Percentiles rank a stretch among this genome's conserved stretches.
These are phyloP conservation scores for Mercurialis annua DNA, from an alignment of 345 rosid genomes.

Conservation along the genomic window DNA sequence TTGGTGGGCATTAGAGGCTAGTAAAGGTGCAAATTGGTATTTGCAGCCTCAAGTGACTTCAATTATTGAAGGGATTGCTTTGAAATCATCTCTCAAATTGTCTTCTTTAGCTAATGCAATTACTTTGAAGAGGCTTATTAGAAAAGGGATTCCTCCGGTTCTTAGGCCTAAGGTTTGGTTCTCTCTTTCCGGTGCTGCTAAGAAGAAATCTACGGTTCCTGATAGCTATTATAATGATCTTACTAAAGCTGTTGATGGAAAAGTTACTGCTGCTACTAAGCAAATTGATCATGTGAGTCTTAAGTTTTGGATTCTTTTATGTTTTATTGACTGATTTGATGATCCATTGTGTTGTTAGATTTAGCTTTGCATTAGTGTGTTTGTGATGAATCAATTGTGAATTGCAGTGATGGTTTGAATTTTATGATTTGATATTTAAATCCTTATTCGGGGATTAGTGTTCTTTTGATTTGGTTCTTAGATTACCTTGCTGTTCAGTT, in stretches of 20 bases:
- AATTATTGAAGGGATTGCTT: slow-evolving; percentile 61
- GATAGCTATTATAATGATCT: slow-evolving; percentile 89
- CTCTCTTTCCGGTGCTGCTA: slow-evolving; percentile 96
- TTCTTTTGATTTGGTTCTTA: not conserved
- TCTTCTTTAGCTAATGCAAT: slow-evolving; percentile 76
- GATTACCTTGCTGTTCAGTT: not conserved
- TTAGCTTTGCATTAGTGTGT: not conserved
- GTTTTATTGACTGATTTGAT: not conserved
- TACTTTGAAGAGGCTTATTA: slow-evolving; percentile 78
- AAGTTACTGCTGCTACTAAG: slow-evolving; percentile 85
- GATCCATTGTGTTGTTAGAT: not conserved
- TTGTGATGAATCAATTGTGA: not conserved
- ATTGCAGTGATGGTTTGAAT: not conserved
- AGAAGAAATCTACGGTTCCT: slow-evolving; percentile 98
- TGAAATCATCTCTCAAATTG: slow-evolving; percentile 82
- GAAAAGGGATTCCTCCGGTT: slow-evolving; percentile 98
- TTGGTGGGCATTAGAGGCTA: slow-evolving; percentile 99
- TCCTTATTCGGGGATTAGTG: not conserved
- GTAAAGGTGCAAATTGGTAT: slow-evolving; percentile 99
- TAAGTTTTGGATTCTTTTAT: not conserved
- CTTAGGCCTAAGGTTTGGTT: slow-evolving; percentile 98
- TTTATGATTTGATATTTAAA: slow-evolving; percentile 2
- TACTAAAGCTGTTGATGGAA: slow-evolving; percentile 85
- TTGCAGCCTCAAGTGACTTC: slow-evolving; percentile 69
- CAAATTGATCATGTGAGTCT: slow-evolving; percentile 98